phyloP scores from a whole-genome alignment of 495 filamentous ascomycete genomes.

The Clavariopsis aquatica region DNA sequence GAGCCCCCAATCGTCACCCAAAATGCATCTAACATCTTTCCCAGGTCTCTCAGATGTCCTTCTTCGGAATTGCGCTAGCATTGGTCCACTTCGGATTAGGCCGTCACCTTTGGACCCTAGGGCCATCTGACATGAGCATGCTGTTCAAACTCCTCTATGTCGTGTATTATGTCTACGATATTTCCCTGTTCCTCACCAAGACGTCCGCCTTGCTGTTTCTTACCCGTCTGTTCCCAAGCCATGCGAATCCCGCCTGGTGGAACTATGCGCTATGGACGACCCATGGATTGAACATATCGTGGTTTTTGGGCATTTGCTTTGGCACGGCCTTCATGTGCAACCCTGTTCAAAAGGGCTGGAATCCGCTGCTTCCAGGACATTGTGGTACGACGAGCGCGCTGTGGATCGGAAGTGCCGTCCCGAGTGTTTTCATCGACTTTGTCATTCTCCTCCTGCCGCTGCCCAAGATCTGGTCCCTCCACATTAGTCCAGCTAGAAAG shows the following conservation, averaged over 20 bases:
- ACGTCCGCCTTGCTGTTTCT: constrained; percentile 7
- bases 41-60: neutral
- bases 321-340: constrained; percentile 4
- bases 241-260: neutral
- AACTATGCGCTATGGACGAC: neutral
- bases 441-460: constrained; percentile 13
- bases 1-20: neutral
- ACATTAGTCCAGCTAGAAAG: neutral
- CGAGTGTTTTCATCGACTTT: constrained; percentile 10
- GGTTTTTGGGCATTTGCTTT: neutral
- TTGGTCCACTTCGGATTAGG: constrained; percentile 5
- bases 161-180: constrained; percentile 9
- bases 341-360: neutral
- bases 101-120: constrained; percentile 8
- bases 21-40: neutral
- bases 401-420: constrained; percentile 3
- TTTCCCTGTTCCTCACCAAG: constrained; percentile 1
- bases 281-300: constrained; percentile 2
- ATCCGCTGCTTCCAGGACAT: neutral
- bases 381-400: neutral
- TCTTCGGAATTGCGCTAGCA: neutral
- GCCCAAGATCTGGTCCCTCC: constrained; percentile 10
- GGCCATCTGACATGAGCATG: neutral
- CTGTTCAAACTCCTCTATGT: constrained; percentile 6
- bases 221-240: constrained; percentile 3